Conservation (phyloP, 2,329 filamentous ascomycete genomes). For the Raffaelea albimanens region DNA sequence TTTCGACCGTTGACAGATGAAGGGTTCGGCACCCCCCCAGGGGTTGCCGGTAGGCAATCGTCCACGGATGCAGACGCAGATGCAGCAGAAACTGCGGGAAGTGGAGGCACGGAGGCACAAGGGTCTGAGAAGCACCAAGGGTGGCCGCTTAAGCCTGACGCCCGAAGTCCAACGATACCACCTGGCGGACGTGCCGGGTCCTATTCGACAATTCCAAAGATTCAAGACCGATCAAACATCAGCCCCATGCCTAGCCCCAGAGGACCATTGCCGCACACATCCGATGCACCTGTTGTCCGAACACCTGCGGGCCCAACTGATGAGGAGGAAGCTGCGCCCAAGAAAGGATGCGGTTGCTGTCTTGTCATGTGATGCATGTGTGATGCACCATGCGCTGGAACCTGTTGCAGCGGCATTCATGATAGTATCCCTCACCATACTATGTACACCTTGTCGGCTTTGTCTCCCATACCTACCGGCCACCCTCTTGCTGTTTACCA, state of each 20-base stretch:
- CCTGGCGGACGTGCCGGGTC: conserved; percentile 35
- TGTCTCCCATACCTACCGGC: too few relatives aligned
- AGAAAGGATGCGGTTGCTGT: conserved; percentile 60
- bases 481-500: too few relatives aligned
- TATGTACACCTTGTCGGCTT: too few relatives aligned
- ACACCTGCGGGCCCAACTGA: conserved; percentile 37
- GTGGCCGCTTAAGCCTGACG: conserved; percentile 48
- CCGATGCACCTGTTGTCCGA: conserved; percentile 33
- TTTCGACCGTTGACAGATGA: conserved; percentile 75
- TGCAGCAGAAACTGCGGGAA: background rate
- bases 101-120: background rate
- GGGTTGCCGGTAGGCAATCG: too few relatives aligned
- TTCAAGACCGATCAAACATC: conserved; percentile 32
- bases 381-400: too few relatives aligned
- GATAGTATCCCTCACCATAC: too few relatives aligned
- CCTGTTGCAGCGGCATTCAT: too few relatives aligned
- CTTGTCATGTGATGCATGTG: conserved; percentile 57
- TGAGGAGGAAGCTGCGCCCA: conserved; percentile 34
- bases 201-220: conserved; percentile 57
- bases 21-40: conserved; percentile 36
- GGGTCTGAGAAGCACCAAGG: conserved; percentile 21
- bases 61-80: conserved; percentile 16
- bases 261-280: conserved; percentile 31
- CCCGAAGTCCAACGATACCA: conserved; percentile 39
- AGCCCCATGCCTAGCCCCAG: conserved; percentile 36